Base-by-base conservation (phyloP, 2,329 filamentous ascomycete genomes). In the Diaporthe citrichinensis region DNA sequence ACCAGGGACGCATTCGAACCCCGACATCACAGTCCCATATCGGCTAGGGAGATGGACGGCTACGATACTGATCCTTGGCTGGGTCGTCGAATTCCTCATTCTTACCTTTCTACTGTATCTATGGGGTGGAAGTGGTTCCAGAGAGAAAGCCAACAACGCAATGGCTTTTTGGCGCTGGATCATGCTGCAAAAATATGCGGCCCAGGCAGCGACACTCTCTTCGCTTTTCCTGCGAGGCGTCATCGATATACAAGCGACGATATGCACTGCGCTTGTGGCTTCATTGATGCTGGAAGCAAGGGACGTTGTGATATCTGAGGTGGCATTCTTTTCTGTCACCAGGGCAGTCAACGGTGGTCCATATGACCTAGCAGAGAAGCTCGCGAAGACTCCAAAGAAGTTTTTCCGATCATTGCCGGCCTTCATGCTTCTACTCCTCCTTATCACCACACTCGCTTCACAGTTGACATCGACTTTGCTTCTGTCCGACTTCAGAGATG, bases 271-370 rank as follows among this genome's bases (percentile, higher is more conserved):
- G 14, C n/a, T 65, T 1, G 39, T 46, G 20, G 59, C 59, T n/a
- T n/a, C 59, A 7, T n/a, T 65, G 14, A 31, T 65, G 39, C 15
- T 65, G 5, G 59, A 65, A 10, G 39, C 59, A 31, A n/a, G 59
- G 25, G 25, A 17, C 1, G 59, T 65, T 4, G 23, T 8, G 1
- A 20, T 49, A 4, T 65, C 39, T 3, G 39, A 65, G 4, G 14
- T 46, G 1, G 23, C 59, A 6, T 20, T 41, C 5, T 65, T 65
- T 46, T 65, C 59, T 20, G 39, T 65, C 10, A 2, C 49, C 10
- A 28, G 59, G n/a, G 59, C 59, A 12, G n/a, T 65, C n/a, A 65
- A 46, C 15, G 59, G 59, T 17, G 59, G 59, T 2, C 59, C 59
- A 4, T 46, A 2, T 1, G 17, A 20, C 7, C 5, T 65, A 2